Evolutionary conservation across 139 green algal genomes (phyloP), one percentile per base, ranked within the genome.

Genomic region (Coelastrella sp.): DNA sequence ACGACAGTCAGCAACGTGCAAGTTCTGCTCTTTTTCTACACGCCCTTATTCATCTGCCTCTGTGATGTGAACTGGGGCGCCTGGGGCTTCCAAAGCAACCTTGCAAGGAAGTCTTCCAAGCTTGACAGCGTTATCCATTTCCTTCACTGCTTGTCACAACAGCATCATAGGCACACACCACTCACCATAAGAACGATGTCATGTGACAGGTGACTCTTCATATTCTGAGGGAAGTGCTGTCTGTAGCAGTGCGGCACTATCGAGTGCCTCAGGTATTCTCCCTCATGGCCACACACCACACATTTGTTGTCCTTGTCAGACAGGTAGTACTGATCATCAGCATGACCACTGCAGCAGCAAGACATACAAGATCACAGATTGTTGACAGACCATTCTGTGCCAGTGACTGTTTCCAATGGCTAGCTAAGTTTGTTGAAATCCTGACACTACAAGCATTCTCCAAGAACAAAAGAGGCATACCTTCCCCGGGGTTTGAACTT

Each of bases 241-340:
- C 72, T 81, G 88, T 96, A 96, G 85, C 92, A 95, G 71, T 91
- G 73, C n/a, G 93, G 94, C n/a, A 96, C 89, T 7, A 96, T 87
- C 35, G 84, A 83, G 85, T 91, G 88, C 1, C 86, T 77, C 34
- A 91, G 75, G 76, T 88, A 90, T 62, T 89, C 62, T 1, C 80
- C 73, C 5, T 68, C 72, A 0, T 76, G 23, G 21, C 87, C 87
- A 57, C 87, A 90, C 87, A 90, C 87, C 53, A 84, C 85, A 83
- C 87, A 91, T 41, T 57, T 50, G 80, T 88, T 74, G 66, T 45
- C 66, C 35, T 74, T 67, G 48, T 80, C 72, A 67, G 72, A 80
- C 15, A 38, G 11, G 23, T 40, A 32, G 62, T 66, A 30, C 13
- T 41, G 3, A 69, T 69, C 9, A 69, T 43, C 62, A 69, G 62